phyloP scores from a whole-genome alignment of 306 rosid species.

The Astragalus glycyphyllos region DNA sequence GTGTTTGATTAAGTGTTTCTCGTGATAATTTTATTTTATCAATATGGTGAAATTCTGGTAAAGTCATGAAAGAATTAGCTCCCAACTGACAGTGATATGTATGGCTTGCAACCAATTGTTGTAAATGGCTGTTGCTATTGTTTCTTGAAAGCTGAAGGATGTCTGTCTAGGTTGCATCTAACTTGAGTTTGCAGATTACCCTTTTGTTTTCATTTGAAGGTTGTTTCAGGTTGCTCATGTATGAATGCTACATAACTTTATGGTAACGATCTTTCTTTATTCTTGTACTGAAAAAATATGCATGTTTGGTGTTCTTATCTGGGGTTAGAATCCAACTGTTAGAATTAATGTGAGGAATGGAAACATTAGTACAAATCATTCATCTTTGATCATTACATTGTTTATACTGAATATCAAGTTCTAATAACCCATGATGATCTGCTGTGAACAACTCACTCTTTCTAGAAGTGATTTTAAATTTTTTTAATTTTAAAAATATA shows the following conservation, averaged over 20 bases:
- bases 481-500: too few species aligned
- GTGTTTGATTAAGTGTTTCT: slow-evolving; percentile 36
- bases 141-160: slow-evolving; percentile 4
- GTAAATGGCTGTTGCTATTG: slow-evolving; percentile 29
- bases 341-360: too few species aligned
- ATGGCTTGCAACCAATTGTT: slow-evolving; percentile 34
- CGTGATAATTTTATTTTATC: slow-evolving; percentile 34
- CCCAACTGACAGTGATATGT: background rate
- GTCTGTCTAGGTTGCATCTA: slow-evolving; percentile 9
- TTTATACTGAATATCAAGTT: too few species aligned
- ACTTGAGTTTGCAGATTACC: slow-evolving; percentile 31
- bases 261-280: background rate
- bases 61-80: slow-evolving; percentile 34
- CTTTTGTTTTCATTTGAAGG: background rate
- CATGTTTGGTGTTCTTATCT: too few species aligned
- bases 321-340: too few species aligned
- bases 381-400: too few species aligned
- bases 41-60: slow-evolving; percentile 23
- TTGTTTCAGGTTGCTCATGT: background rate
- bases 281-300: background rate
- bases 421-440: too few species aligned
- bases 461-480: too few species aligned
- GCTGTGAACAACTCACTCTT: too few species aligned
- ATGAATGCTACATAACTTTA: slow-evolving; percentile 11
- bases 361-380: too few species aligned